Evolutionary conservation across 768 basidiomycete genomes (phyloP).

Genomic region (Panaeolus cyanescens): DNA sequence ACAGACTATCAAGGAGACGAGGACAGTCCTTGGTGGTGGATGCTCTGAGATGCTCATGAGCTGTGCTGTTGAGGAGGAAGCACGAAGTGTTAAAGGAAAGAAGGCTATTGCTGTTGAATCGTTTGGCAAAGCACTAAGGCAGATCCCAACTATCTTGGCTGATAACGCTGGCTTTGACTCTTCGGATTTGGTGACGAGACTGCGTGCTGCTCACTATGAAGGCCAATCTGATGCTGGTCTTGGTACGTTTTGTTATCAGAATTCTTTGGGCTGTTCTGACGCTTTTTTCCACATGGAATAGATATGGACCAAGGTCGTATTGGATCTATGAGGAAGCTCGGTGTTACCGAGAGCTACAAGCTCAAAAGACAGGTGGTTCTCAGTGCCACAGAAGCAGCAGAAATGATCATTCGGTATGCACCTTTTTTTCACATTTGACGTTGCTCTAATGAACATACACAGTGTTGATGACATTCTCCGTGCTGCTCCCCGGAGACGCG

Average conservation of each 20-base stretch:
- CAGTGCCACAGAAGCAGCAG: constrained; percentile 94
- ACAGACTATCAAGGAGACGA: constrained; percentile 96
- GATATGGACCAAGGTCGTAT: constrained; percentile 90
- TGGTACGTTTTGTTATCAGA: constrained; percentile 47
- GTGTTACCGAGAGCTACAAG: constrained; percentile 97
- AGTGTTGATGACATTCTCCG: constrained; percentile 94
- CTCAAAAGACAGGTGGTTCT: constrained; percentile 93
- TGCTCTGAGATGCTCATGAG: constrained; percentile 99
- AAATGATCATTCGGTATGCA: constrained; percentile 93
- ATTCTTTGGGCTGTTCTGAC: neutral
- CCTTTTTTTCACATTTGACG: constrained; percentile 6
- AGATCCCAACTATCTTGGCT: constrained; percentile 95
- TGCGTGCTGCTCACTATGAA: constrained; percentile 94
- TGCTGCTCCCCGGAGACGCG: constrained; percentile 82
- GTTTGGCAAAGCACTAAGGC: constrained; percentile 84
- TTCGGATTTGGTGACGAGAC: constrained; percentile 87
- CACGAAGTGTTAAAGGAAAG: constrained; percentile 85
- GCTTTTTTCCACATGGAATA: constrained; percentile 31
- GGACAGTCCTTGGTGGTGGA: constrained; percentile 92
- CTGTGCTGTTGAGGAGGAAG: constrained; percentile 89
- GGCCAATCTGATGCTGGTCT: constrained; percentile 86
- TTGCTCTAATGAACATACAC: neutral
- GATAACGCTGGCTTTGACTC: constrained; percentile 99
- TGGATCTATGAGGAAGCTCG: constrained; percentile 85
- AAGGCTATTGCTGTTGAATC: constrained; percentile 95